phyloP scores from a whole-genome alignment of 192 early-diverging fungal genomes.

The Podila horticola region DNA sequence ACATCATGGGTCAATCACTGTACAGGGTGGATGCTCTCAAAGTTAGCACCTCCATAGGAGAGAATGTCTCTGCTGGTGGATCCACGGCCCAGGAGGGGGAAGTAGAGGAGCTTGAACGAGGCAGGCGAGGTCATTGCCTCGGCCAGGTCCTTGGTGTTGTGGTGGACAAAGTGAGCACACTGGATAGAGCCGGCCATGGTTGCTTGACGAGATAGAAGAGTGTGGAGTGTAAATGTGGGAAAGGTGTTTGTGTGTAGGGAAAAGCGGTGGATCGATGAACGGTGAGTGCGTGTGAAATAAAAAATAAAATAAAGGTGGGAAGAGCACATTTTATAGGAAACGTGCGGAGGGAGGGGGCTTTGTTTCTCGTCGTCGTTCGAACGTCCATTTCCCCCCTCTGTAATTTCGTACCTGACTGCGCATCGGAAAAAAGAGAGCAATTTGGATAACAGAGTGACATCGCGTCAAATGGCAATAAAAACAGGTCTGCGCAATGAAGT shows the following conservation, averaged over 20 bases:
- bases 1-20: no score
- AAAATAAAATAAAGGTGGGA: not conserved
- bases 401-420: no score
- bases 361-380: no score
- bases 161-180: not conserved
- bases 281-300: no score
- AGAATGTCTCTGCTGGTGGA: conserved; percentile 11
- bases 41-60: not conserved
- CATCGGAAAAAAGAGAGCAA: no score
- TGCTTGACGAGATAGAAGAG: not conserved
- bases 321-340: no score
- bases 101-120: conserved; percentile 18
- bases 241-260: no score
- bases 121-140: not conserved
- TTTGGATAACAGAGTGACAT: no score
- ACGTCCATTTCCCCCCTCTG: no score
- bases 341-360: not conserved
- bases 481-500: no score
- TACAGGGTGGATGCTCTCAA: not conserved
- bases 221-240: no score
- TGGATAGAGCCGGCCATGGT: not conserved
- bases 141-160: not conserved
- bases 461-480: no score
- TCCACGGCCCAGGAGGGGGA: not conserved
- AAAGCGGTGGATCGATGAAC: not conserved